Evolutionary conservation across 441 rosid genomes (phyloP).

Genomic region (Corymbia calophylla): DNA sequence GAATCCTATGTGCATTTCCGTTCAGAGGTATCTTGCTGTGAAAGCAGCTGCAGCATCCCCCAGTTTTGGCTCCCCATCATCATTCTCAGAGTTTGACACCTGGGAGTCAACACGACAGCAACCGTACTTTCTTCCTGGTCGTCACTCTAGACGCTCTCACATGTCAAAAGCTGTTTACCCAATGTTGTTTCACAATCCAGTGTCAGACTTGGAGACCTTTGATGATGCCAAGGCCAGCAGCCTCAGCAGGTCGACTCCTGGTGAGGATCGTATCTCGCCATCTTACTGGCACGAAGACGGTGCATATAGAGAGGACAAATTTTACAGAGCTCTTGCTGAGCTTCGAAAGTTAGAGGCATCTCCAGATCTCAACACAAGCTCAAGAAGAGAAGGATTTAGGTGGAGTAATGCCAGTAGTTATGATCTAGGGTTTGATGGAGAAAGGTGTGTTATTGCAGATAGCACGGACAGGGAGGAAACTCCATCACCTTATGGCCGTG

Average conservation of each 20-base stretch:
- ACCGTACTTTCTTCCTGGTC: constrained; percentile 26
- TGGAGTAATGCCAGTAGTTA: constrained; percentile 69
- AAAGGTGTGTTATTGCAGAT: constrained; percentile 38
- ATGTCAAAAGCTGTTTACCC: constrained; percentile 67
- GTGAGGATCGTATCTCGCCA: constrained; percentile 43
- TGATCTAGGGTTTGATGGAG: constrained; percentile 56
- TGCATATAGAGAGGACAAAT: constrained; percentile 31
- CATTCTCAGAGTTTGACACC: constrained; percentile 41
- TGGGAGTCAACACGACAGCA: constrained; percentile 48
- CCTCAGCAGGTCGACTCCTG: constrained; percentile 34
- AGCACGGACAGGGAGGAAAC: constrained; percentile 27
- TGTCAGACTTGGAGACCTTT: constrained; percentile 52
- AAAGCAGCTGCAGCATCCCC: constrained; percentile 39
- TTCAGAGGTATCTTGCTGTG: constrained; percentile 38
- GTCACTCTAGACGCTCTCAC: constrained; percentile 39
- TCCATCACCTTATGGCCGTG: constrained; percentile 20
- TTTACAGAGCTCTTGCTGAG: constrained; percentile 41
- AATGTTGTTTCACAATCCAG: constrained; percentile 70
- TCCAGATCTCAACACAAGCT: constrained; percentile 51
- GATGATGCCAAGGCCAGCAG: constrained; percentile 35
- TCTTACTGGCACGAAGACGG: constrained; percentile 36
- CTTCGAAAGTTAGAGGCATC: constrained; percentile 41
- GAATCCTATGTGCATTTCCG: background rate
- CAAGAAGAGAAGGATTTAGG: constrained; percentile 70
- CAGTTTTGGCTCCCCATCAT: constrained; percentile 55